These are phyloP conservation scores for Pachysandra terminalis DNA, from an alignment of 164 flowering plant genomes.

Conservation along the genomic window DNA sequence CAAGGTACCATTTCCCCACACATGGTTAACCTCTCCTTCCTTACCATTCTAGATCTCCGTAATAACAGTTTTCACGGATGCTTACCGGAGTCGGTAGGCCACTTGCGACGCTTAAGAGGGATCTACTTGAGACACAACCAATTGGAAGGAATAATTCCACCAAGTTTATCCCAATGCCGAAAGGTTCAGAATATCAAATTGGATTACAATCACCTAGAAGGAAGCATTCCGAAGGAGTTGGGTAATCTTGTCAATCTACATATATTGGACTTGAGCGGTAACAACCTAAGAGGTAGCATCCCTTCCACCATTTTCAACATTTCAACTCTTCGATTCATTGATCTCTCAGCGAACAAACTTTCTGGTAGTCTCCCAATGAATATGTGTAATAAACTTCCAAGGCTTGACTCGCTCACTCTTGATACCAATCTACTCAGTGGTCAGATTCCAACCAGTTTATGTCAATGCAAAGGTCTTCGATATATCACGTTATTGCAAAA, in stretches of 20 bases:
- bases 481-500: constrained; percentile 5
- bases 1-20: constrained; percentile 7
- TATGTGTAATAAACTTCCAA: constrained; percentile 4
- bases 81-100: background rate
- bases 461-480: constrained; percentile 3
- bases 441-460: constrained; percentile 8
- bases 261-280: constrained; percentile 1
- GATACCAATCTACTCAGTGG: constrained; percentile 4
- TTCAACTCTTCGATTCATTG: constrained; percentile 6
- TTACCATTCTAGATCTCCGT: background rate
- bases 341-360: constrained; percentile 10
- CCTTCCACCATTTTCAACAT: constrained; percentile 17
- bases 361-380: constrained; percentile 8
- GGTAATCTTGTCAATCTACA: constrained; percentile 11
- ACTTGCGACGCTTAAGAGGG: background rate
- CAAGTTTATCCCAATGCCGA: background rate
- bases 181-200: background rate
- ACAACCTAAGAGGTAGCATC: constrained; percentile 14
- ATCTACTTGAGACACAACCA: background rate
- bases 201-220: background rate
- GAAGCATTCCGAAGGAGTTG: constrained; percentile 15
- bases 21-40: constrained; percentile 13
- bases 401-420: background rate
- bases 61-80: constrained; percentile 6
- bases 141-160: background rate